Percentiles rank a stretch among this genome's conserved stretches.
Evolutionary conservation across 2,329 filamentous ascomycete species (phyloP).

Genomic region (Fusarium beomiforme): DNA sequence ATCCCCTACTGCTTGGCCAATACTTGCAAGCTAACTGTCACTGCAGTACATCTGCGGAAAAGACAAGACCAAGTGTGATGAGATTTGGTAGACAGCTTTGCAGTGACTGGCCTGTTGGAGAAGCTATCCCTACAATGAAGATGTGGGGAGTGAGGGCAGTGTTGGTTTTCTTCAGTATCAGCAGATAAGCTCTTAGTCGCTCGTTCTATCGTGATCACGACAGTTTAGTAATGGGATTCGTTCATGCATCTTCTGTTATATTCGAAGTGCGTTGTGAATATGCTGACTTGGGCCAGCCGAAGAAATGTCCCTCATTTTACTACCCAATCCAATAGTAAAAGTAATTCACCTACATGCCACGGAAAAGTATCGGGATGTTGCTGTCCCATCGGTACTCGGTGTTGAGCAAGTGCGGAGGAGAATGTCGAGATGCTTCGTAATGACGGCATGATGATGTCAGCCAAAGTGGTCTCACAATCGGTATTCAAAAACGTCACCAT

Average conservation of each 20-base stretch:
- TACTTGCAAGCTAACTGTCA: fast-evolving
- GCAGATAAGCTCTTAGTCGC: neutral
- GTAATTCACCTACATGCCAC: too few species aligned
- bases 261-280: fast-evolving
- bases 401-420: neutral
- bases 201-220: neutral
- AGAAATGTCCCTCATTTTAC: too few species aligned
- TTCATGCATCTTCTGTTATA: neutral
- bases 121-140: fast-evolving
- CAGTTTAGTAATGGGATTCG: fast-evolving
- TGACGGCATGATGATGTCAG: conserved; percentile 37
- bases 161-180: too few species aligned
- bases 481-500: conserved; percentile 19
- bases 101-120: fast-evolving
- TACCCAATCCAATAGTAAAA: too few species aligned
- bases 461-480: neutral
- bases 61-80: conserved; percentile 7
- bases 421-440: neutral
- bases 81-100: neutral
- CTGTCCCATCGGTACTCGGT: neutral
- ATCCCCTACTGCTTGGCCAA: fast-evolving
- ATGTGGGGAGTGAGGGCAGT: too few species aligned
- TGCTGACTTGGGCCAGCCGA: too few species aligned
- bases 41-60: conserved; percentile 4
- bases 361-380: neutral